phyloP scores from a whole-genome alignment of 2,329 filamentous ascomycete species.

The Chalaropsis ovoidea region DNA sequence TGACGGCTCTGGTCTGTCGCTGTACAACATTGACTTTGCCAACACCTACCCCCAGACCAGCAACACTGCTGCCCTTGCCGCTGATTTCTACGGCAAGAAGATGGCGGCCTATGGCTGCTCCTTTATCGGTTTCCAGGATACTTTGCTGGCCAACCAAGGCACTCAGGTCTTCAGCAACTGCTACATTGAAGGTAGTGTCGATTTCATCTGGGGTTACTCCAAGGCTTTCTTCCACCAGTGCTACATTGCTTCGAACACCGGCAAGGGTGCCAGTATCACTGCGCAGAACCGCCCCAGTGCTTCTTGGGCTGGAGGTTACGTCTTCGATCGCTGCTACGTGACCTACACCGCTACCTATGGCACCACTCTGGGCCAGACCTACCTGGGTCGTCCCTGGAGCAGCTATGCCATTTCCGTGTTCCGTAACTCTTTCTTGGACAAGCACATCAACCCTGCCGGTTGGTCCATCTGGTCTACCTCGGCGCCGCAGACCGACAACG shows the following conservation, averaged over 20 bases:
- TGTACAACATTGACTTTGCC: slow-evolving; percentile 53
- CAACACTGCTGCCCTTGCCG: slow-evolving; percentile 41
- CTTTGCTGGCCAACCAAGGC: slow-evolving; percentile 39
- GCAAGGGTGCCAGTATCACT: slow-evolving; percentile 30
- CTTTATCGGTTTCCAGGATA: slow-evolving; percentile 43
- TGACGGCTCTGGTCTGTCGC: slow-evolving; percentile 42
- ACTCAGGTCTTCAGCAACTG: slow-evolving; percentile 40
- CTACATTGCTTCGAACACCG: slow-evolving; percentile 34
- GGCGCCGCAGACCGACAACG: slow-evolving; percentile 41
- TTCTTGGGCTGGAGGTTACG: slow-evolving; percentile 31
- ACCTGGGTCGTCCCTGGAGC: slow-evolving; percentile 42
- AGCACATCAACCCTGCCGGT: slow-evolving; percentile 49
- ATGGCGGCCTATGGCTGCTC: slow-evolving; percentile 35
- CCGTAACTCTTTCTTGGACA: slow-evolving; percentile 41
- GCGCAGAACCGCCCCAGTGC: slow-evolving; percentile 31
- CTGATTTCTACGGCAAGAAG: slow-evolving; percentile 27
- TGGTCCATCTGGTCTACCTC: slow-evolving; percentile 47
- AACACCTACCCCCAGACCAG: slow-evolving; percentile 40
- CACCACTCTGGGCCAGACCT: slow-evolving; percentile 33
- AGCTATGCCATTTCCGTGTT: slow-evolving; percentile 41
- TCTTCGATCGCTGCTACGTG: slow-evolving; percentile 31
- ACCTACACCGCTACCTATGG: slow-evolving; percentile 20
- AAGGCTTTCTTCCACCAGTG: slow-evolving; percentile 34
- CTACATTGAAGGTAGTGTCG: slow-evolving; percentile 40
- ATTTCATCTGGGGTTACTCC: slow-evolving; percentile 33